Base-by-base conservation (phyloP, 768 basidiomycete genomes). In the Tricholomella constricta region DNA sequence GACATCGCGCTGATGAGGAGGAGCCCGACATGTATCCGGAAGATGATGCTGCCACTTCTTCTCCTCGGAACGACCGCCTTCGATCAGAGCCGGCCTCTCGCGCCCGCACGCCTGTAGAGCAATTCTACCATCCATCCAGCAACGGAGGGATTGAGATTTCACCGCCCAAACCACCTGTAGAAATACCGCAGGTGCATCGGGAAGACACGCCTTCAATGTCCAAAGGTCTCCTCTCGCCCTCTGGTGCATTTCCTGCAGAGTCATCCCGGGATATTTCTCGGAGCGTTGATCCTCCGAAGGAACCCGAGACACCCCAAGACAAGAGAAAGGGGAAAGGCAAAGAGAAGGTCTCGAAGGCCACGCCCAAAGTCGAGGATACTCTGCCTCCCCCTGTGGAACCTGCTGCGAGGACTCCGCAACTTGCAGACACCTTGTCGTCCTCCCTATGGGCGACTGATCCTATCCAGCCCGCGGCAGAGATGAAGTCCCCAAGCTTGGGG, bases 1-100 rank as follows among this genome's bases (percentile, higher is more conserved):
- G 89, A 0, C 82, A 84, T 56, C 81, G 88, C 49, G 76, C 79
- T 4, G 87, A 88, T 31, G 88, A 91, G 64, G 88, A 89, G 31
- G 89, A 90, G 58, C 75, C 74, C 0, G 86, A 89, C 55, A 64
- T 68, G 11, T 82, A 78, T 51, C 82, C 84, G 0, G 88, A 89
- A 65, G 88, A 89, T 51, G 86, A 89, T 52, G 68, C 65, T 25
- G 53, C 56, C 23, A 55, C 60, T 15, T 66, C 65, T 4, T 72
- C 77, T 0, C 72, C 78, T 41, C 73, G 73, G 35, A 72, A 76
- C 7, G 71, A 77, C 1, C 74, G 51, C 26, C 62, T 66, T 38
- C 72, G 72, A 51, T 75, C 77, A 14, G 75, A 78, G 36, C 73
- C 82, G 3, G 68, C 73, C 10, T 87, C 86, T 8, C 76, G 82